Base-by-base conservation (phyloP, 345 rosid genomes). In the Gossypium thurberi region DNA sequence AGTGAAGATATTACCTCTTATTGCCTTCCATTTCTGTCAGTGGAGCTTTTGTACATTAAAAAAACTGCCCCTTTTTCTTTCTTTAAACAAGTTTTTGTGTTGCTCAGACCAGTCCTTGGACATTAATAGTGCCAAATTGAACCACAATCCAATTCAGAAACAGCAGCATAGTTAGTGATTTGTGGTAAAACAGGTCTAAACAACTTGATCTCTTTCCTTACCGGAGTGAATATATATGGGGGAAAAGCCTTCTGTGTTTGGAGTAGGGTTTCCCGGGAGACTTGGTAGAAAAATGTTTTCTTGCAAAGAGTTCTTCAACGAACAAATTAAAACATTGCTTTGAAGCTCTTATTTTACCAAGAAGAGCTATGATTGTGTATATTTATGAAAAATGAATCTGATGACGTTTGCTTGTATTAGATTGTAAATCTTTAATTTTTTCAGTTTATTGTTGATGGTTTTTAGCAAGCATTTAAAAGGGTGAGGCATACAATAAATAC, bases 401-500 rank as follows among this genome's bases (percentile, higher is more conserved):
- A 6, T 65, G n/a, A 44, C 20, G n/a, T 44, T 65, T 2, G 52
- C 70, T 17, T 46, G 15, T 65, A 40, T 65, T 65, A 65, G 33
- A 44, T 43, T 65, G 4, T 65, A 65, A 50, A 44, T 46, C 37
- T 65, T 33, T 4, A 33, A 33, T 4, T 21, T 25, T 53, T 46
- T 67, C 26, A 65, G 71, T 47, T 33, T 52, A 17, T 65, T 12
- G 25, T 20, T 28, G 37, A 63, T 47, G 21, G 44, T 37, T 68
- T 70, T 57, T 56, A 37, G 18, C 79, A 69, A 69, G 86, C 89
- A 94, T 93, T 91, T 90, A n/a, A 79, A 90, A 80, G 80, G 97
- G 88, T 77, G 92, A 94, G 77, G 86, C 93, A 74, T 37, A 60
- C 40, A 15, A 9, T 43, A 20, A 10, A 17, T 18, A 33, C 37